These are phyloP conservation scores for Boletus vermiculosoides DNA, from an alignment of 768 basidiomycete genomes.

Conservation along the genomic window DNA sequence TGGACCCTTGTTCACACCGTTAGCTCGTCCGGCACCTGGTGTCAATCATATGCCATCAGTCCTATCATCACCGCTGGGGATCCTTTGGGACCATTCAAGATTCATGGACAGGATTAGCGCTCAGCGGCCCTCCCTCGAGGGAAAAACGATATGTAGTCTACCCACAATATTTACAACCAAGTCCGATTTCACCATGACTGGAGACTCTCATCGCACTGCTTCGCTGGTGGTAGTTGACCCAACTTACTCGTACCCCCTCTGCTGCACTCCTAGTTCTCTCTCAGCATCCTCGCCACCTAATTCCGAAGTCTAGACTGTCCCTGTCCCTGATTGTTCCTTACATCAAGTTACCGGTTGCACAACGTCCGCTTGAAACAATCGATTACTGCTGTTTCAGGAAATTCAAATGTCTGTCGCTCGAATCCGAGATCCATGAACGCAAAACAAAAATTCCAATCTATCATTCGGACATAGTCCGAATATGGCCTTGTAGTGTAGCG, in stretches of 20 bases:
- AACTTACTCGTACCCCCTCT: no score
- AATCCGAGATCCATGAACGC: background rate
- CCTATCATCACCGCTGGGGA: no score
- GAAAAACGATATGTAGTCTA: background rate
- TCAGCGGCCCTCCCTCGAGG: background rate
- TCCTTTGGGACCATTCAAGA: background rate
- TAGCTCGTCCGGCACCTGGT: background rate
- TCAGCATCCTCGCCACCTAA: background rate
- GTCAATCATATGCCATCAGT: background rate
- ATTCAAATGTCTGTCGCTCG: background rate
- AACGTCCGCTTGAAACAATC: background rate
- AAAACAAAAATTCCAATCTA: no score
- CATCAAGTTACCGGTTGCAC: background rate
- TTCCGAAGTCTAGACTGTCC: background rate
- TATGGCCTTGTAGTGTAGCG: slow-evolving; percentile 37
- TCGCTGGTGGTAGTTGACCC: no score
- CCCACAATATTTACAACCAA: background rate
- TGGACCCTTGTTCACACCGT: background rate
- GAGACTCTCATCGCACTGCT: background rate
- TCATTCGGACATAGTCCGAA: background rate
- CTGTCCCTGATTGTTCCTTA: no score
- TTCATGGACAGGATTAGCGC: background rate
- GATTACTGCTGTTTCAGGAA: background rate
- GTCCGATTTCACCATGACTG: background rate
- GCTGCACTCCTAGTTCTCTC: background rate